These are phyloP conservation scores for Gamsiella multidivaricata DNA, from an alignment of 192 early-diverging fungal genomes.

Conservation along the genomic window DNA sequence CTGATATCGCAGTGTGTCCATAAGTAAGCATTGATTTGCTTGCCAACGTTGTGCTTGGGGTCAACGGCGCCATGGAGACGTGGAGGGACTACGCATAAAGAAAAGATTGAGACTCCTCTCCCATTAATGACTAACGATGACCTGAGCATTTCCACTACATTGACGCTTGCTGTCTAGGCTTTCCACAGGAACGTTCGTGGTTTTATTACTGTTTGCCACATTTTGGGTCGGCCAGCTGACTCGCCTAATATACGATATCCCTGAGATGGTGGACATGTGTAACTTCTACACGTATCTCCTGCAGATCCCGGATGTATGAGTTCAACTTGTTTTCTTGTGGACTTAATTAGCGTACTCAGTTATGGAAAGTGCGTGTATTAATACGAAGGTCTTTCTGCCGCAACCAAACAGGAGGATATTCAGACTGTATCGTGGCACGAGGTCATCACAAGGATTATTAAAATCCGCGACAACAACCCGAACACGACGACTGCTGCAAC, in stretches of 20 bases:
- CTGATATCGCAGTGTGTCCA: slow-evolving; percentile 81
- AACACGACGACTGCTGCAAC: slow-evolving; percentile 51
- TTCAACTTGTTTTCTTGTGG: not conserved
- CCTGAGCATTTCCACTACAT: not conserved
- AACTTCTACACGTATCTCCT: slow-evolving; percentile 87
- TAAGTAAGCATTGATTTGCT: slow-evolving; percentile 67
- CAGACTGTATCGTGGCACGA: slow-evolving; percentile 89
- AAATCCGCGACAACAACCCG: slow-evolving; percentile 76
- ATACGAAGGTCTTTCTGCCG: not conserved
- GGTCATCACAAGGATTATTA: slow-evolving; percentile 79
- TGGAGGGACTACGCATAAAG: not conserved
- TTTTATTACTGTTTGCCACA: slow-evolving; percentile 71
- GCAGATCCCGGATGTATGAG: slow-evolving; percentile 76
- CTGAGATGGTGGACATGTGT: slow-evolving; percentile 81
- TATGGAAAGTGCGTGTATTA: not conserved
- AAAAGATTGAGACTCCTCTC: not conserved
- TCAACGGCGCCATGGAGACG: too few relatives aligned
- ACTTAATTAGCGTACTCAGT: not conserved
- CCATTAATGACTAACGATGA: not conserved
- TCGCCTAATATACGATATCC: slow-evolving; percentile 74
- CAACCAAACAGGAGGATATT: slow-evolving; percentile 73
- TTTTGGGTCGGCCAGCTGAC: slow-evolving; percentile 85
- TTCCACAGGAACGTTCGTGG: slow-evolving; percentile 63
- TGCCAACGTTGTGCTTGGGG: not conserved
- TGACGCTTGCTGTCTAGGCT: slow-evolving; percentile 53